Conservation (phyloP, 768 basidiomycete genomes). For the Leccinum pellstonianum region DNA sequence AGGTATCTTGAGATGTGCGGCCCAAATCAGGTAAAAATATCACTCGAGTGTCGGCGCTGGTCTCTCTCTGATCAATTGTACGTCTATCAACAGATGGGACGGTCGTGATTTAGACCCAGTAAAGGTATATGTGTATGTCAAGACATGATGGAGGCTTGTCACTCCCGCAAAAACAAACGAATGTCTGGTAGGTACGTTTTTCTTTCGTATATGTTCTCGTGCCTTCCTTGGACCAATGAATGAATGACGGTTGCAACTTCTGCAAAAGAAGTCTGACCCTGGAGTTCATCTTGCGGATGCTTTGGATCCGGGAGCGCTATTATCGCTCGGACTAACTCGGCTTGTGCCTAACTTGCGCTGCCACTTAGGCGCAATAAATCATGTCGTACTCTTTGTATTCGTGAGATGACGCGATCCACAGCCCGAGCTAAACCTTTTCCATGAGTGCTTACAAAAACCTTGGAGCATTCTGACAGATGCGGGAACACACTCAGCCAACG, state of each 20-base stretch:
- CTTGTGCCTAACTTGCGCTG: neutral
- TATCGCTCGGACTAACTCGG: constrained; percentile 17
- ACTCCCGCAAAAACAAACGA: neutral
- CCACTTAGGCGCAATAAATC: neutral
- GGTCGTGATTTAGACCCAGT: constrained; percentile 6
- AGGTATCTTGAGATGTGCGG: constrained; percentile 1
- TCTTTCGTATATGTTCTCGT: constrained; percentile 7
- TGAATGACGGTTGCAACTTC: constrained; percentile 2
- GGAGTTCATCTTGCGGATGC: constrained; percentile 14
- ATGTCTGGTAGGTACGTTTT: neutral
- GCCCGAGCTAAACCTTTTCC: neutral
- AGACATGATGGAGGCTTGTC: neutral
- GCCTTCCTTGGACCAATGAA: neutral
- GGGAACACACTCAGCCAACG: neutral
- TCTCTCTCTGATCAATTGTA: constrained; percentile 10
- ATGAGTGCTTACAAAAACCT: neutral
- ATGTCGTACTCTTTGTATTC: neutral
- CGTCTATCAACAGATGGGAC: constrained; percentile 19
- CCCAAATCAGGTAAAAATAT: neutral
- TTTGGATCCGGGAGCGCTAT: constrained; percentile 11
- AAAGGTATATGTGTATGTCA: neutral
- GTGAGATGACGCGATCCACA: neutral
- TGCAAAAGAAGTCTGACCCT: constrained; percentile 3
- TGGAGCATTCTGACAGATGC: neutral
- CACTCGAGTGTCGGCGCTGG: neutral